A percentile compares a stretch with the other conserved stretches of the same genome.
These are phyloP conservation scores for Infundibulicybe gibba DNA, from an alignment of 768 basidiomycete species.

Conservation along the genomic window DNA sequence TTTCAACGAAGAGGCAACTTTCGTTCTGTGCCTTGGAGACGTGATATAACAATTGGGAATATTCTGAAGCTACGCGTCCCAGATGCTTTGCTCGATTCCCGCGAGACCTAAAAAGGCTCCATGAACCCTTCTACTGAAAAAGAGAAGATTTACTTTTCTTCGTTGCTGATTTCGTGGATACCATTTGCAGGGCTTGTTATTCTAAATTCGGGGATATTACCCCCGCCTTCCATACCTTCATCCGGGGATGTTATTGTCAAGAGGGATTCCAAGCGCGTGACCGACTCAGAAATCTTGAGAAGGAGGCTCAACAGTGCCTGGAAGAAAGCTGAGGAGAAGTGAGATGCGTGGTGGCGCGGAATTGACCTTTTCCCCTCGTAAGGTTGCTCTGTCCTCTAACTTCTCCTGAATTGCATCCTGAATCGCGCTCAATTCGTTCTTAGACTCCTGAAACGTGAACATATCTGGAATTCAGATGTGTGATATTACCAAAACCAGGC, in stretches of 20 bases:
- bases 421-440: constrained; percentile 56
- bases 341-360: neutral
- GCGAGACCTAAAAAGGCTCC: constrained; percentile 36
- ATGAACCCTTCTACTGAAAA: neutral
- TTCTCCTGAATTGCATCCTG: constrained; percentile 78
- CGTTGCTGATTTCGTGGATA: no score
- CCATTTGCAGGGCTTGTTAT: constrained; percentile 29
- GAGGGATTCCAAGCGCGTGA: constrained; percentile 83
- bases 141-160: constrained; percentile 19
- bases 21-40: constrained; percentile 76
- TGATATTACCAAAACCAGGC: neutral
- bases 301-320: constrained; percentile 84
- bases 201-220: constrained; percentile 25
- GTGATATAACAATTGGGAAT: constrained; percentile 90
- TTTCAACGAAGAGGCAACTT: constrained; percentile 75
- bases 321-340: constrained; percentile 3
- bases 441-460: constrained; percentile 46
- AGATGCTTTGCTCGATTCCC: constrained; percentile 77
- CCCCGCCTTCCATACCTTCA: constrained; percentile 28
- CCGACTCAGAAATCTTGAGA: constrained; percentile 89
- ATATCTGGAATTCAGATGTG: neutral
- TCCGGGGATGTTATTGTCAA: constrained; percentile 62
- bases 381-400: constrained; percentile 63
- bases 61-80: constrained; percentile 83
- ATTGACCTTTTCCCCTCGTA: constrained; percentile 84